Conservation (phyloP, 352 stramenopile genomes). For the Phytophthora foliorum region DNA sequence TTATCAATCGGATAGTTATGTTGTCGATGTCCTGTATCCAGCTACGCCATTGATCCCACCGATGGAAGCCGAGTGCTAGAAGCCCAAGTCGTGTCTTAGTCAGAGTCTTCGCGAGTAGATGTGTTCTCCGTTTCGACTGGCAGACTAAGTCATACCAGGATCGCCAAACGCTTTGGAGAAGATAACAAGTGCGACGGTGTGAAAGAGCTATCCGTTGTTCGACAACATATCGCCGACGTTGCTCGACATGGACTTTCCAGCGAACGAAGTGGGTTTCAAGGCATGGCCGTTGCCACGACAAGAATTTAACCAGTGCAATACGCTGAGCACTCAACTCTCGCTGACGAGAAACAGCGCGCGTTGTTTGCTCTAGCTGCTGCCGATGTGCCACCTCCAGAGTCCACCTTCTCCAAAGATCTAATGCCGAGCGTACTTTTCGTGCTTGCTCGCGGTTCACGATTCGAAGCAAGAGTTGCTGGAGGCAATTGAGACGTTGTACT, state of each 20-base stretch:
- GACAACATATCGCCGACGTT: slow-evolving; percentile 22
- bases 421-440: slow-evolving; percentile 12
- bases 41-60: slow-evolving; percentile 18
- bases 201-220: slow-evolving; percentile 10
- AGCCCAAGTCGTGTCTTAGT: slow-evolving; percentile 8
- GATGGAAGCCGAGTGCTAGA: slow-evolving; percentile 14
- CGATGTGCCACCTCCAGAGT: slow-evolving; percentile 8
- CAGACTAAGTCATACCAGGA: slow-evolving; percentile 12
- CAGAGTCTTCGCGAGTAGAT: slow-evolving; percentile 10
- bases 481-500: slow-evolving; percentile 1
- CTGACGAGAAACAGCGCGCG: slow-evolving; percentile 9
- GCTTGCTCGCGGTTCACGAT: slow-evolving; percentile 7
- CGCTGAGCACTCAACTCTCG: slow-evolving; percentile 25
- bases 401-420: slow-evolving; percentile 26
- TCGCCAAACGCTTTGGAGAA: slow-evolving; percentile 21
- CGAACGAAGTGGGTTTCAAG: slow-evolving; percentile 33
- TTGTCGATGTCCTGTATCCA: slow-evolving; percentile 12
- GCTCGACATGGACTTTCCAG: slow-evolving; percentile 32
- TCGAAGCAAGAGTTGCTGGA: slow-evolving; percentile 6
- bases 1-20: slow-evolving; percentile 24
- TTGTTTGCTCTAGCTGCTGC: slow-evolving; percentile 22
- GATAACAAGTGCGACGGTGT: background rate
- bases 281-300: slow-evolving; percentile 40
- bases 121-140: slow-evolving; percentile 16
- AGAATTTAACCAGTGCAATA: slow-evolving; percentile 35